Evolutionary conservation across 1,139 yeast genomes (phyloP).

Genomic region (Debaryomyces coudertii): DNA sequence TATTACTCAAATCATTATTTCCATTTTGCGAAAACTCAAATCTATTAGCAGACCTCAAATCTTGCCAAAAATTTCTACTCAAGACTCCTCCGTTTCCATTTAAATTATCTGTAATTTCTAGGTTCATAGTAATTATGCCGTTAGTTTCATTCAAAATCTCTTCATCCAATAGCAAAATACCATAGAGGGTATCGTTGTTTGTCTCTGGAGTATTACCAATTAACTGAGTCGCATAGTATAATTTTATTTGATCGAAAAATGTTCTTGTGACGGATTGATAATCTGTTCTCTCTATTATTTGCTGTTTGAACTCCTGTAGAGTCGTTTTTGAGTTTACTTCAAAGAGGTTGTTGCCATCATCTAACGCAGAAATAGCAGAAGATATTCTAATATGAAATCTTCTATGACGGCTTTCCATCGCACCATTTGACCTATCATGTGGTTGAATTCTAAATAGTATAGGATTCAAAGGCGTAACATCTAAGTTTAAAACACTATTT

Average conservation of each 20-base stretch:
- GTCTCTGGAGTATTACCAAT: slow-evolving; percentile 13
- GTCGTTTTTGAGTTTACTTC: slow-evolving; percentile 28
- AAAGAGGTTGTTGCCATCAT: slow-evolving; percentile 26
- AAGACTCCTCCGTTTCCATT: slow-evolving; percentile 30
- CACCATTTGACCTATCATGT: background rate
- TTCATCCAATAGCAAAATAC: slow-evolving; percentile 19
- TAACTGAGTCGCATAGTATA: slow-evolving; percentile 19
- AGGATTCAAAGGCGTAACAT: slow-evolving; percentile 32
- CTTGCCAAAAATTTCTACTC: slow-evolving; percentile 33
- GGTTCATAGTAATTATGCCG: slow-evolving; percentile 16
- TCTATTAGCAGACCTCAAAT: slow-evolving; percentile 27
- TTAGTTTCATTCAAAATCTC: slow-evolving; percentile 14
- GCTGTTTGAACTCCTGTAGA: slow-evolving; percentile 26
- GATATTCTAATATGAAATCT: slow-evolving; percentile 20
- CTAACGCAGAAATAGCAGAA: slow-evolving; percentile 24
- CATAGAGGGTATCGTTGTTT: slow-evolving; percentile 17
- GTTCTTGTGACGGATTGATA: slow-evolving; percentile 30
- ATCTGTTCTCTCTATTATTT: slow-evolving; percentile 29
- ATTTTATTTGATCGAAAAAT: slow-evolving; percentile 31
- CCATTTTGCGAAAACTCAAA: slow-evolving; percentile 28
- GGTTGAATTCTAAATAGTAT: slow-evolving; percentile 18
- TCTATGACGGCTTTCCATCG: background rate
- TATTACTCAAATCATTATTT: slow-evolving; percentile 12
- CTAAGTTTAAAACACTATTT: slow-evolving; percentile 27
- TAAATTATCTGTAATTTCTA: slow-evolving; percentile 17